These are phyloP conservation scores for Coniferiporia sulphurascens DNA, from an alignment of 1,284 basidiomycete species.

Conservation along the genomic window DNA sequence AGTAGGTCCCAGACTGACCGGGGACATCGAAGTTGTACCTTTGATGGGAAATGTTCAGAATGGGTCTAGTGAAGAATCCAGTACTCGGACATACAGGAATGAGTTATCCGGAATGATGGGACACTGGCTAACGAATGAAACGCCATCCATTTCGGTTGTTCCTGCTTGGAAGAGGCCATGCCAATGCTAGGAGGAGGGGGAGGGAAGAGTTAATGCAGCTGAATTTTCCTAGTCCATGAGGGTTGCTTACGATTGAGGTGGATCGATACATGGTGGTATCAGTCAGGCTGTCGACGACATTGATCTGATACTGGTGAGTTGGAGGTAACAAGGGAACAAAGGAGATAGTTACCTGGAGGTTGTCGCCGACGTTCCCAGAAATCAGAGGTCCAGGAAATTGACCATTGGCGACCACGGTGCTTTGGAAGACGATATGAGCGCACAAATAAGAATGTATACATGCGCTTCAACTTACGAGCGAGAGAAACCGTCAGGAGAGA, in stretches of 20 bases:
- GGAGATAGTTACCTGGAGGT: slow-evolving; percentile 13
- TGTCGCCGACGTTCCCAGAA: slow-evolving; percentile 21
- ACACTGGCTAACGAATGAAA: slow-evolving; percentile 42
- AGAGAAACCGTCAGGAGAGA: slow-evolving; percentile 37
- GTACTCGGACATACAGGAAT: slow-evolving; percentile 34
- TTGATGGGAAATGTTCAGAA: slow-evolving; percentile 15
- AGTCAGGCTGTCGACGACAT: slow-evolving; percentile 18
- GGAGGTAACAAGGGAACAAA: not conserved
- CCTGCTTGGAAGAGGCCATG: slow-evolving; percentile 32
- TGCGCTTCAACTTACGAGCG: slow-evolving; percentile 27
- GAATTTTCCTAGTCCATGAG: not conserved
- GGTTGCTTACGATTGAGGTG: slow-evolving; percentile 25
- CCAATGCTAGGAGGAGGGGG: slow-evolving; percentile 31
- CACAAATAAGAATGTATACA: not conserved
- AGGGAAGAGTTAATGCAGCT: not conserved
- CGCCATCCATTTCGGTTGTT: slow-evolving; percentile 33
- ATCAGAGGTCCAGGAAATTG: slow-evolving; percentile 22
- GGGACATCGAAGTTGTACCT: slow-evolving; percentile 30
- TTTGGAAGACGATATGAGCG: slow-evolving; percentile 4
- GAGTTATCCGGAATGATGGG: slow-evolving; percentile 41
- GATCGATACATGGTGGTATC: slow-evolving; percentile 21
- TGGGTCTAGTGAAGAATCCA: not conserved
- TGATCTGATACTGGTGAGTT: not conserved
- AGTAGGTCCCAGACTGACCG: slow-evolving; percentile 36
- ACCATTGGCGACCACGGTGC: slow-evolving; percentile 21